Percentiles rank a stretch among this genome's conserved stretches.
Evolutionary conservation across 441 rosid species (phyloP).

Genomic region (Jatropha podagrica): DNA sequence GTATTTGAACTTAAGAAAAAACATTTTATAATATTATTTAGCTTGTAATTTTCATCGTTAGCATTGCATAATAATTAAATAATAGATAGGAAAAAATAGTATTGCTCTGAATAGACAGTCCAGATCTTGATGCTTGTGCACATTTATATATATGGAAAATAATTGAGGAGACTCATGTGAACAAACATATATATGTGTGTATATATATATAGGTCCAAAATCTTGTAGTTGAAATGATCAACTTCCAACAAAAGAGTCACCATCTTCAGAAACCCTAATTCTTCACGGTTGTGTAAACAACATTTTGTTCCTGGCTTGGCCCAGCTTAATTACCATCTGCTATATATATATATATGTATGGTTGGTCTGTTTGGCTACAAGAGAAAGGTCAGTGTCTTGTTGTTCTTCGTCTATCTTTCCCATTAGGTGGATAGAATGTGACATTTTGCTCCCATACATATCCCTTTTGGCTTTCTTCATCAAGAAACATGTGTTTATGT

Average conservation of each 20-base stretch:
- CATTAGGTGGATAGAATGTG: slow-evolving; percentile 53
- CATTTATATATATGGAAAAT: neutral
- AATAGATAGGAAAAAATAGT: too few species aligned
- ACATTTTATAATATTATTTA: too few species aligned
- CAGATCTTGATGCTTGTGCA: too few species aligned
- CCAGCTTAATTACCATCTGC: neutral
- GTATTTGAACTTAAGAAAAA: too few species aligned
- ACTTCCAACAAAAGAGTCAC: slow-evolving; percentile 28
- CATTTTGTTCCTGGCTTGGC: neutral
- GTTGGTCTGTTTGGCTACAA: slow-evolving; percentile 29
- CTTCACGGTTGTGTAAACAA: neutral
- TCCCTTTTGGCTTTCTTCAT: neutral
- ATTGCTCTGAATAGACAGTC: too few species aligned
- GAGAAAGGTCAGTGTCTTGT: slow-evolving; percentile 42
- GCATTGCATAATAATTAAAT: too few species aligned
- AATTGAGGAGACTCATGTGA: neutral
- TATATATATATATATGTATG: neutral
- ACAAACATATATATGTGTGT: neutral
- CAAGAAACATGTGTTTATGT: slow-evolving; percentile 12
- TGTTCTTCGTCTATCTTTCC: slow-evolving; percentile 45
- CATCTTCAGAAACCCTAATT: slow-evolving; percentile 23
- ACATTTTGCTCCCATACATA: slow-evolving; percentile 23
- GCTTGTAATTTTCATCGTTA: too few species aligned
- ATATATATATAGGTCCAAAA: neutral
- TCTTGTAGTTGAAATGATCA: neutral